Conservation (phyloP, 345 rosid genomes). For the Corchorus olitorius region DNA sequence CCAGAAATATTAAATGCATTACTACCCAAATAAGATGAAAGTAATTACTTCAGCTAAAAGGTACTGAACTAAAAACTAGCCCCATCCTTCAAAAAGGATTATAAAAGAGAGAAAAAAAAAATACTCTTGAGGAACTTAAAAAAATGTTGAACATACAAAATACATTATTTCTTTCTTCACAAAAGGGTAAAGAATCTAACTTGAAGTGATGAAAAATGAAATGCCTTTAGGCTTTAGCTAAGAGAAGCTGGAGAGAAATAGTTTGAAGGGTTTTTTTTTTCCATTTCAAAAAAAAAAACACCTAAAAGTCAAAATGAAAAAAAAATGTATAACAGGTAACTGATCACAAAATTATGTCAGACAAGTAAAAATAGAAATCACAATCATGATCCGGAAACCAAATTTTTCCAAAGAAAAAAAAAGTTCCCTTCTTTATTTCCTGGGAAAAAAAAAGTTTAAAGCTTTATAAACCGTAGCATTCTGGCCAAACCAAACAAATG, state of each 20-base stretch:
- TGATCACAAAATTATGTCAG: not conserved
- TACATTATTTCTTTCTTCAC: not conserved
- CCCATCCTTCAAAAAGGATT: no score
- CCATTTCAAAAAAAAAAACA: not conserved
- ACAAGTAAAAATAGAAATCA: not conserved
- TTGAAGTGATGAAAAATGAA: not conserved
- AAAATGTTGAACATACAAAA: not conserved
- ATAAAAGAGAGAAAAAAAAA: not conserved
- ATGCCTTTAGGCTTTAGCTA: not conserved
- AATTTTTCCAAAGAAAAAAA: not conserved
- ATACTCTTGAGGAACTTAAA: not conserved
- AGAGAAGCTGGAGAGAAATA: not conserved
- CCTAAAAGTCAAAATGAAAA: not conserved
- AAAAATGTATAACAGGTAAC: not conserved
- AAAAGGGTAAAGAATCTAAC: not conserved
- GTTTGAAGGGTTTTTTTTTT: not conserved
- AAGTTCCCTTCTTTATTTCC: no score
- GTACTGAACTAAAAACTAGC: not conserved
- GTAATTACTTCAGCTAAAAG: not conserved
- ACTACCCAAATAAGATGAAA: not conserved
- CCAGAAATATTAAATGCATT: not conserved
- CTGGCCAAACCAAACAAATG: not conserved
- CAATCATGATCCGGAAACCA: not conserved
- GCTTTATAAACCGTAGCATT: not conserved
- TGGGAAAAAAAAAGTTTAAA: not conserved